phyloP scores from a whole-genome alignment of 768 basidiomycete genomes.

The Tulasnella sp. region DNA sequence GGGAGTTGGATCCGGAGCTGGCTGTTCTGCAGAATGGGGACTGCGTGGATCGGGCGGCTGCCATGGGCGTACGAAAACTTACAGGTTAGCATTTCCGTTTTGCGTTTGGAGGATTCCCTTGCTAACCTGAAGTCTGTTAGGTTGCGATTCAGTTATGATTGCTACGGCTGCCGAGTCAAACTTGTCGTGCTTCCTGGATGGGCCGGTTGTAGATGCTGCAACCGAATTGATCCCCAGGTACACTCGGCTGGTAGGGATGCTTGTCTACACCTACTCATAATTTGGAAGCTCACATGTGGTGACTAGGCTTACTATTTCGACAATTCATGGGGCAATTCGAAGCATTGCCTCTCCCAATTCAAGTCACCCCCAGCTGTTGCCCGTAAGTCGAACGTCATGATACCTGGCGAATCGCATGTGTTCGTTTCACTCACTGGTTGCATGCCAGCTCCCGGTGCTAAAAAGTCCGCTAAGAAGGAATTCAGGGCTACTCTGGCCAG shows the following conservation, averaged over 20 bases:
- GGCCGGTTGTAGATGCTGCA: slow-evolving; percentile 65
- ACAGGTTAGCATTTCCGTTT: slow-evolving; percentile 54
- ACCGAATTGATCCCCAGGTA: slow-evolving; percentile 65
- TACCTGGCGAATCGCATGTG: slow-evolving; percentile 39
- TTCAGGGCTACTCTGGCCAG: slow-evolving; percentile 52
- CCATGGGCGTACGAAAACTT: slow-evolving; percentile 61
- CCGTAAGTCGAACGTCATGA: slow-evolving; percentile 6
- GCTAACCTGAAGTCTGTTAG: slow-evolving; percentile 37
- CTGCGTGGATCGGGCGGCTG: slow-evolving; percentile 73
- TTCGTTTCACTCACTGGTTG: neutral
- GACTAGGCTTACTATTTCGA: slow-evolving; percentile 67
- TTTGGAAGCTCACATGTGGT: neutral
- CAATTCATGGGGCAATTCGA: slow-evolving; percentile 79
- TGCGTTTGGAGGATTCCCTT: neutral
- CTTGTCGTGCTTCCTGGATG: slow-evolving; percentile 76
- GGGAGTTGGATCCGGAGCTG: slow-evolving; percentile 60
- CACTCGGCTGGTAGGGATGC: slow-evolving; percentile 58
- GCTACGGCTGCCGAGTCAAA: slow-evolving; percentile 93
- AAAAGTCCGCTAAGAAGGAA: slow-evolving; percentile 56
- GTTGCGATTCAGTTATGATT: slow-evolving; percentile 91
- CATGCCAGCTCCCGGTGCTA: slow-evolving; percentile 35
- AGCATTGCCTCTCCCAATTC: slow-evolving; percentile 83
- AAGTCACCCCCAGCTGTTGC: slow-evolving; percentile 47
- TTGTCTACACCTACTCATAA: slow-evolving; percentile 29
- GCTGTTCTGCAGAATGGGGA: slow-evolving; percentile 95